These are phyloP conservation scores for Tolypocladium guangdongense DNA, from an alignment of 2,329 filamentous ascomycete genomes.

Conservation along the genomic window DNA sequence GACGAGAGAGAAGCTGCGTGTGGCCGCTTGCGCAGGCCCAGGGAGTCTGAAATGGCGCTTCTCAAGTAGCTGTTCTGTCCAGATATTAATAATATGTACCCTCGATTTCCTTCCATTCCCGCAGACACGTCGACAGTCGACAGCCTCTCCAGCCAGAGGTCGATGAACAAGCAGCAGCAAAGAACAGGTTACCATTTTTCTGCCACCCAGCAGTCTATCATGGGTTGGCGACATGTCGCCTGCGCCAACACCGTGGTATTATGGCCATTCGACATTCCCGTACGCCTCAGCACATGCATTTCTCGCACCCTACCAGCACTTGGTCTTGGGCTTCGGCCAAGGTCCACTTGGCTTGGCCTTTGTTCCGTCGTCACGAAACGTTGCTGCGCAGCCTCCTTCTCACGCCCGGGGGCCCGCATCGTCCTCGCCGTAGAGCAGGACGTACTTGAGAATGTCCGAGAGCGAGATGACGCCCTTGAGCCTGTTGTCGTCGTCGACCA, in stretches of 20 bases:
- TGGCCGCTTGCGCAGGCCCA: neutral
- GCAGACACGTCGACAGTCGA: neutral
- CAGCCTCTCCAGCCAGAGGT: neutral
- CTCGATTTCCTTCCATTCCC: neutral
- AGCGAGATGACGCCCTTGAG: conserved; percentile 85
- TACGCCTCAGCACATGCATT: conserved; percentile 1
- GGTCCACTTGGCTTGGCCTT: neutral
- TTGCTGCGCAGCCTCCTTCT: neutral
- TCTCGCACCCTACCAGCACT: neutral
- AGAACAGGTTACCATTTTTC: neutral
- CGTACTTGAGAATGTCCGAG: conserved; percentile 93
- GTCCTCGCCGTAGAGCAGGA: conserved; percentile 69
- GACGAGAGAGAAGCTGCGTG: neutral
- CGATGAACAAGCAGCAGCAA: neutral
- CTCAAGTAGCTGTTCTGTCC: neutral
- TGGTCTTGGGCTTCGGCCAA: neutral
- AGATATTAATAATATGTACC: no score
- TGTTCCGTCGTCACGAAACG: neutral
- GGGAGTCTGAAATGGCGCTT: neutral
- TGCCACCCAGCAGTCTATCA: neutral
- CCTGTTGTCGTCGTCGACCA: conserved; percentile 81
- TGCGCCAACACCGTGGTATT: neutral
- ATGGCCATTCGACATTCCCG: conserved; percentile 1
- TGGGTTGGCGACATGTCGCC: neutral
- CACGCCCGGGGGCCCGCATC: conserved; percentile 19